These are phyloP conservation scores for Auriscalpium vulgare DNA, from an alignment of 768 basidiomycete species.

Conservation along the genomic window DNA sequence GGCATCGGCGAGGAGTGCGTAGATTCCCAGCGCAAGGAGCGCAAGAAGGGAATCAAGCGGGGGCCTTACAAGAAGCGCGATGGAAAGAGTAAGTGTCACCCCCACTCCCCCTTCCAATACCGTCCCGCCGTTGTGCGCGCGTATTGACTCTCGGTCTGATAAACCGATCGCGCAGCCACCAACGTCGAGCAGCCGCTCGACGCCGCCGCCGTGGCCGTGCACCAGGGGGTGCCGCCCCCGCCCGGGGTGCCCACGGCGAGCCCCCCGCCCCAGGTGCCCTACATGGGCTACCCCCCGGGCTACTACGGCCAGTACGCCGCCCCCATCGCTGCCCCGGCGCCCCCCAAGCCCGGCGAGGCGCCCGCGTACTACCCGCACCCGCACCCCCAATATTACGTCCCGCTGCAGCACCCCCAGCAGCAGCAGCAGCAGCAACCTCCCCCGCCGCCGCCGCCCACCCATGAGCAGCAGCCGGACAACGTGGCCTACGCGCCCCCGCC, in stretches of 20 bases:
- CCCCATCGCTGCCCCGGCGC: constrained; percentile 17
- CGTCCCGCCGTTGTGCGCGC: constrained; percentile 10
- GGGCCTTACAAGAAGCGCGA: constrained; percentile 95
- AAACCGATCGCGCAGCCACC: constrained; percentile 47
- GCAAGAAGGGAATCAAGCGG: constrained; percentile 80
- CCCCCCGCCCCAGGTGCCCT: constrained; percentile 41
- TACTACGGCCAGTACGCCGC: constrained; percentile 51
- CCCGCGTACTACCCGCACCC: constrained; percentile 47
- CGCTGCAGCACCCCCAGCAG: constrained; percentile 28
- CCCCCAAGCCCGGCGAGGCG: constrained; percentile 43
- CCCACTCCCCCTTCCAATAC: not conserved
- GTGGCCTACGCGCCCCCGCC: constrained; percentile 24
- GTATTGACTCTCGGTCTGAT: constrained; percentile 13
- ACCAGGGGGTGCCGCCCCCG: constrained; percentile 23
- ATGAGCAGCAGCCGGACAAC: constrained; percentile 20
- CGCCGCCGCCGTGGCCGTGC: constrained; percentile 30
- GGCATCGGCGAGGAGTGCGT: constrained; percentile 81
- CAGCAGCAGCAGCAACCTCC: constrained; percentile 30
- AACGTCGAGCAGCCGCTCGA: constrained; percentile 37
- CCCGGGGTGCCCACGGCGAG: constrained; percentile 22
- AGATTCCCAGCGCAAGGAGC: constrained; percentile 88
- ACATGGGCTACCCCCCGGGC: constrained; percentile 47
- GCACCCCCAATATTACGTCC: constrained; percentile 39
- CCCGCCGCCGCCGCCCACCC: constrained; percentile 23
- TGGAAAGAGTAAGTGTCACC: constrained; percentile 61